phyloP scores from a whole-genome alignment of 306 rosid genomes.

The Begonia fuchsioides region DNA sequence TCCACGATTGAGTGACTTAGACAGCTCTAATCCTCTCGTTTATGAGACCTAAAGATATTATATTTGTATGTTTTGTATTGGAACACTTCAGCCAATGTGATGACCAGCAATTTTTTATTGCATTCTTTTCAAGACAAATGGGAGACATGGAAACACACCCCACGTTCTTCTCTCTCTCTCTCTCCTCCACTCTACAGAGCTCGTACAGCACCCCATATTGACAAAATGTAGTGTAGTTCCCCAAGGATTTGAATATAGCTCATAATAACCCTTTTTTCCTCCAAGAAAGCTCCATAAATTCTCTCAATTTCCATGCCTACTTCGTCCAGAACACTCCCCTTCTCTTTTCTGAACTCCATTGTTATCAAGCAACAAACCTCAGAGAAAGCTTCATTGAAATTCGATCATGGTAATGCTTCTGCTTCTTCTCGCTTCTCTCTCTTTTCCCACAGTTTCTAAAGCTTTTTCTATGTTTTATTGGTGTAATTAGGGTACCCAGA shows the following conservation, averaged over 20 bases:
- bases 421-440: constrained; percentile 7
- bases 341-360: constrained; percentile 4
- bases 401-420: constrained; percentile 50
- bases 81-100: constrained; percentile 92
- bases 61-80: constrained; percentile 42
- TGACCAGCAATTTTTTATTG: constrained; percentile 23
- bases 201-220: constrained; percentile 17
- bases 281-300: constrained; percentile 66
- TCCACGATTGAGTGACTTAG: background rate
- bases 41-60: constrained; percentile 8
- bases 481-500: constrained; percentile 44
- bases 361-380: constrained; percentile 8
- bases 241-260: constrained; percentile 37
- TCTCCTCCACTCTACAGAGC: constrained; percentile 25
- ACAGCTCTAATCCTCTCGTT: background rate
- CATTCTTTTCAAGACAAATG: constrained; percentile 32
- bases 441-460: too few species aligned
- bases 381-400: constrained; percentile 9
- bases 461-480: constrained; percentile 4
- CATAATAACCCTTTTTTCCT: constrained; percentile 13
- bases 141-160: constrained; percentile 98
- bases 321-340: constrained; percentile 9
- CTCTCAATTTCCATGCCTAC: constrained; percentile 22
- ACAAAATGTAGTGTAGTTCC: constrained; percentile 35
- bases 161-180: constrained; percentile 98